Percentiles rank a stretch among this genome's conserved stretches.
Conservation (phyloP, 805 yeast species). For the Lipomyces yamanashiensis region DNA sequence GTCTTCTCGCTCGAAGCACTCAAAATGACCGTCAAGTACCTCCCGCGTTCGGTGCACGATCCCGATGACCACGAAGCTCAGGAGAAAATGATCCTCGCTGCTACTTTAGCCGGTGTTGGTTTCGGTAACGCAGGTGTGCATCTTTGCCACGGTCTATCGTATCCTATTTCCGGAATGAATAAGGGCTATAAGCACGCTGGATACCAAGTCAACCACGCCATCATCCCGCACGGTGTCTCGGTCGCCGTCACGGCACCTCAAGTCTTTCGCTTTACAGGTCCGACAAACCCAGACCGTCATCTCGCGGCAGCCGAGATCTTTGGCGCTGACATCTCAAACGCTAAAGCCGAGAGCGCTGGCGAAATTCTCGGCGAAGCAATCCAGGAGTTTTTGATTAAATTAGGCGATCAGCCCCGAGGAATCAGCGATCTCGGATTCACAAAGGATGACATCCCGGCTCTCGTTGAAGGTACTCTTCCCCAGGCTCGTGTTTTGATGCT, state of each 20-base stretch:
- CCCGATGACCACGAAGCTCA: conserved; percentile 52
- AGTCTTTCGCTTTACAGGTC: conserved; percentile 48
- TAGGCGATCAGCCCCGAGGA: conserved; percentile 49
- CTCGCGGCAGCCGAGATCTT: conserved; percentile 46
- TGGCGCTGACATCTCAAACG: conserved; percentile 47
- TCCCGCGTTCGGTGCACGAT: conserved; percentile 48
- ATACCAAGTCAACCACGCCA: conserved; percentile 49
- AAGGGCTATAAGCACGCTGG: conserved; percentile 47
- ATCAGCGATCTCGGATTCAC: conserved; percentile 45
- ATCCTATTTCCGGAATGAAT: conserved; percentile 49
- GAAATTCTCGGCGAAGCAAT: conserved; percentile 47
- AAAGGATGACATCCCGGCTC: conserved; percentile 43
- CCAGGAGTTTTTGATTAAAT: conserved; percentile 44
- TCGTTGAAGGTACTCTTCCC: conserved; percentile 49
- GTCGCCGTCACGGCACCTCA: conserved; percentile 55
- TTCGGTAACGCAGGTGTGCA: conserved; percentile 54
- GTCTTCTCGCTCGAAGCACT: conserved; percentile 52
- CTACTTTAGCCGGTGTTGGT: conserved; percentile 54
- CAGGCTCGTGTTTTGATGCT: conserved; percentile 48
- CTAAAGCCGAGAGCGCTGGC: conserved; percentile 47
- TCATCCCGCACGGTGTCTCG: conserved; percentile 53
- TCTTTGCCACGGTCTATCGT: conserved; percentile 51
- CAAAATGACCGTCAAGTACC: conserved; percentile 48
- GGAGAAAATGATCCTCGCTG: conserved; percentile 51
- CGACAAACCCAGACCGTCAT: conserved; percentile 50